These are phyloP conservation scores for Raffaelea albimanens DNA, from an alignment of 2,329 filamentous ascomycete genomes.

Conservation along the genomic window DNA sequence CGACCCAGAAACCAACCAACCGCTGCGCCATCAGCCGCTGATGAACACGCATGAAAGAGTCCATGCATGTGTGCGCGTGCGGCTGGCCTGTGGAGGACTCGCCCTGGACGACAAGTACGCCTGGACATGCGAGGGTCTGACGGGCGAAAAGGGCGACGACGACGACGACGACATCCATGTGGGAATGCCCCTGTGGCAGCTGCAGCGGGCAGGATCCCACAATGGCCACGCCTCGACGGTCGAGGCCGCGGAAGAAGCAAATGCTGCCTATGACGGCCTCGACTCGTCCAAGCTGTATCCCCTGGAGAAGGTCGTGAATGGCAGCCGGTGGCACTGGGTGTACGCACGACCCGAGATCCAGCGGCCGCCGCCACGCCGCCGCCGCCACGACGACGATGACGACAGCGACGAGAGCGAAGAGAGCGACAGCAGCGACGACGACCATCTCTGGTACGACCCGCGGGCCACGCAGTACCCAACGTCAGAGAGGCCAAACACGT, in stretches of 20 bases:
- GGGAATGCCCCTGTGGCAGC: slow-evolving; percentile 15
- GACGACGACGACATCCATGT: slow-evolving; percentile 3
- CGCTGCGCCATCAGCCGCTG: slow-evolving; percentile 24
- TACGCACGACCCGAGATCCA: slow-evolving; percentile 7
- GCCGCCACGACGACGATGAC: slow-evolving; percentile 5
- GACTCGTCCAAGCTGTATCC: too few relatives aligned
- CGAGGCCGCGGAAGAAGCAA: slow-evolving; percentile 5
- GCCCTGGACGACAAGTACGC: slow-evolving; percentile 23
- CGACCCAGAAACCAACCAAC: slow-evolving; percentile 25
- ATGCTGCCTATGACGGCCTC: too few relatives aligned
- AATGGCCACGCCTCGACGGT: not conserved
- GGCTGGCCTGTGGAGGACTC: slow-evolving; percentile 19
- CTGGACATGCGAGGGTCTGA: slow-evolving; percentile 19
- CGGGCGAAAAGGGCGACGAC: slow-evolving; percentile 2
- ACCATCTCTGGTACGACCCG: not conserved
- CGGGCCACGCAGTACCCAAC: not conserved
- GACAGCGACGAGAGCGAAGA: slow-evolving; percentile 4
- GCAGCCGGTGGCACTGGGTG: slow-evolving; percentile 22
- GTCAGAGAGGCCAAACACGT: not conserved
- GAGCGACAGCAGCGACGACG: not conserved
- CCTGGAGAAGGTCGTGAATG: slow-evolving; percentile 15
- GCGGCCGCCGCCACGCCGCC: slow-evolving; percentile 3
- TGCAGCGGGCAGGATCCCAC: slow-evolving; percentile 14
- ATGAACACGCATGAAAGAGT: slow-evolving; percentile 28
- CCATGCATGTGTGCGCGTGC: slow-evolving; percentile 19